Base-by-base conservation (phyloP, 495 filamentous ascomycete species). In the Rhypophila decipiens region DNA sequence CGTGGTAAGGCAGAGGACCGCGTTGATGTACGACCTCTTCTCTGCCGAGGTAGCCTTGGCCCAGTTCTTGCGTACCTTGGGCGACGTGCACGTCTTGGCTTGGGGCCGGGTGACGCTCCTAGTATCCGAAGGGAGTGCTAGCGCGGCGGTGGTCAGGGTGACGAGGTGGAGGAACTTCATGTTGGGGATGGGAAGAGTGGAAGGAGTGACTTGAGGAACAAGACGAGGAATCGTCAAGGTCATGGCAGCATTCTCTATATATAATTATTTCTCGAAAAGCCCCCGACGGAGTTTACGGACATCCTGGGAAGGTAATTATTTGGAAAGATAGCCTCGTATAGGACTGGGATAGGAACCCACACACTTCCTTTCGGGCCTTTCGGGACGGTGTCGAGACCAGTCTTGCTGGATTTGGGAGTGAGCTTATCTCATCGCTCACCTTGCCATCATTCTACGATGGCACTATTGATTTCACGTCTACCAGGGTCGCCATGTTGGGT, bases 31-130 rank as follows among this genome's bases (percentile, higher is more conserved):
- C 3, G 44, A 46, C 33, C 20, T 13, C n/a, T 38, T 37, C 44
- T 46, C 44, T 9, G 44, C 12, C 19, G 15, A 2, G 10, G 44
- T 46, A 35, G 44, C 33, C 23, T 46, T 46, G 44, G n/a, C 19
- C 44, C 44, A 46, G 1, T 24, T 15, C 33, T 46, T 46, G 13
- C 44, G 44, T 11, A 46, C 33, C 23, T 46, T 46, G 20, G 44
- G 44, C n/a, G 33, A 15, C 0, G 44, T 38, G 34, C 44, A 46
- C 5, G 33, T 27, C 21, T 24, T 15, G 19, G 10, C 19, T 1
- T 21, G 44, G 9, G 44, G 12, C 11, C 7, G 15, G 12, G 18
- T 15, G n/a, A n/a, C n/a, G n/a, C n/a, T n/a, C n/a, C n/a, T n/a
- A 18, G 3, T 18, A 5, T 37, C 33, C 2, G 18, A 24, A 12